Percentiles rank a stretch among this genome's conserved stretches.
Conservation (phyloP, 257 asterid species). For the Galeopsis tetrahit region DNA sequence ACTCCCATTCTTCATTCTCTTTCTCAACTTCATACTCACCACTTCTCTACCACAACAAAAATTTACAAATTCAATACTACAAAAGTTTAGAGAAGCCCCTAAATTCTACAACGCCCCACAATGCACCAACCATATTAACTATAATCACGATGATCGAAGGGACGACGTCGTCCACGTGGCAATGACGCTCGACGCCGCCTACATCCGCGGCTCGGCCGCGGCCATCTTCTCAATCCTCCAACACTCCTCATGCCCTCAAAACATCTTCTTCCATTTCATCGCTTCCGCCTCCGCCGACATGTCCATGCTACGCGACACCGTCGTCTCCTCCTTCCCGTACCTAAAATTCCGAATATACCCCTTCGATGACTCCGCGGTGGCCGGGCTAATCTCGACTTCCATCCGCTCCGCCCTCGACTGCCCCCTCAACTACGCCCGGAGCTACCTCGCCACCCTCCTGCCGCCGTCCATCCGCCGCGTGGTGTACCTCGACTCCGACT, state of each 20-base stretch:
- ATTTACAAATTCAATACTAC: too few species aligned
- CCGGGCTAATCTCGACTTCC: constrained; percentile 85
- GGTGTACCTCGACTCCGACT: constrained; percentile 87
- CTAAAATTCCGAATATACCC: constrained; percentile 60
- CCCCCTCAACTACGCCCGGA: constrained; percentile 89
- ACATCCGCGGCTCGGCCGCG: constrained; percentile 92
- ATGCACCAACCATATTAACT: constrained; percentile 30
- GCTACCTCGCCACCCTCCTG: constrained; percentile 74
- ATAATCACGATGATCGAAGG: too few species aligned
- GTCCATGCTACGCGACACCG: constrained; percentile 52
- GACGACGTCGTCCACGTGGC: constrained; percentile 71
- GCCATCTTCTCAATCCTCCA: constrained; percentile 82
- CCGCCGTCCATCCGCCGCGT: constrained; percentile 74
- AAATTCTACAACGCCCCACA: constrained; percentile 74
- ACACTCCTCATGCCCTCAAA: constrained; percentile 88
- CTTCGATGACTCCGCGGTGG: constrained; percentile 61
- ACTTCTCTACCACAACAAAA: constrained; percentile 38
- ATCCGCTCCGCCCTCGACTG: constrained; percentile 96
- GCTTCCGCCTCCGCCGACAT: constrained; percentile 64
- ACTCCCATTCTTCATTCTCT: too few species aligned
- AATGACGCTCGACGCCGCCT: constrained; percentile 82
- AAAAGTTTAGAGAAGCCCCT: constrained; percentile 78
- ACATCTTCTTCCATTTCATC: constrained; percentile 71
- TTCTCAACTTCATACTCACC: too few species aligned
- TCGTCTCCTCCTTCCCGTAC: constrained; percentile 72